A percentile compares a stretch with the other conserved stretches of the same genome.
These are phyloP conservation scores for Macadamia integrifolia DNA, from an alignment of 164 flowering plant genomes.

Conservation along the genomic window DNA sequence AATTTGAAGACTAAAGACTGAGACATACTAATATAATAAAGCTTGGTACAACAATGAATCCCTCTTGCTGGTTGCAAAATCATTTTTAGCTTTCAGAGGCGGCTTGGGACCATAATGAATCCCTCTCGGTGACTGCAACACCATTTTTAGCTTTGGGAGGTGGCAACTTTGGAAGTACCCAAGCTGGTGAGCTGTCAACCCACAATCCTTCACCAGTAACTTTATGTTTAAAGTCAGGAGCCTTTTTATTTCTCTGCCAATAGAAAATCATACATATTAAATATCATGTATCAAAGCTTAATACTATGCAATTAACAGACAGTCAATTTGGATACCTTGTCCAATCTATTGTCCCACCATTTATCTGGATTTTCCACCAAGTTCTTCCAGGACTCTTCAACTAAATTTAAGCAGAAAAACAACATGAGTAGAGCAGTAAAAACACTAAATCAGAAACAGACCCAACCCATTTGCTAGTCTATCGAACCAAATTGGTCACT, in stretches of 20 bases:
- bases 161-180: slow-evolving; percentile 51
- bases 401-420: slow-evolving; percentile 2
- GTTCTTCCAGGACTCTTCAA: slow-evolving; percentile 52
- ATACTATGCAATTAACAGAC: not conserved
- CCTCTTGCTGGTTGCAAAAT: not conserved
- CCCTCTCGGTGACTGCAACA: not conserved
- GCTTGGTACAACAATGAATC: slow-evolving; percentile 10
- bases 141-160: slow-evolving; percentile 16
- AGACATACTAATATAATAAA: not conserved
- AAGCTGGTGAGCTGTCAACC: slow-evolving; percentile 37
- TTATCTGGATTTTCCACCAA: slow-evolving; percentile 51
- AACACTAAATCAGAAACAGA: too few species aligned
- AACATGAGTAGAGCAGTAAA: not conserved
- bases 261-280: not conserved
- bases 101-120: slow-evolving; percentile 17
- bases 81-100: slow-evolving; percentile 15
- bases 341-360: slow-evolving; percentile 73
- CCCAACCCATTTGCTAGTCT: too few species aligned
- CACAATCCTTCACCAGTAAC: slow-evolving; percentile 51
- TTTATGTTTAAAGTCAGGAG: slow-evolving; percentile 68
- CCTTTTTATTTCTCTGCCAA: slow-evolving; percentile 19
- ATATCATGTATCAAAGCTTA: not conserved
- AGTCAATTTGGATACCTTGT: slow-evolving; percentile 30
- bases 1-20: too few species aligned
- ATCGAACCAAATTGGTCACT: too few species aligned